Percentiles rank a stretch among this genome's conserved stretches.
Evolutionary conservation across 2,329 filamentous ascomycete genomes (phyloP).

Genomic region (Rhynchosporium agropyri): DNA sequence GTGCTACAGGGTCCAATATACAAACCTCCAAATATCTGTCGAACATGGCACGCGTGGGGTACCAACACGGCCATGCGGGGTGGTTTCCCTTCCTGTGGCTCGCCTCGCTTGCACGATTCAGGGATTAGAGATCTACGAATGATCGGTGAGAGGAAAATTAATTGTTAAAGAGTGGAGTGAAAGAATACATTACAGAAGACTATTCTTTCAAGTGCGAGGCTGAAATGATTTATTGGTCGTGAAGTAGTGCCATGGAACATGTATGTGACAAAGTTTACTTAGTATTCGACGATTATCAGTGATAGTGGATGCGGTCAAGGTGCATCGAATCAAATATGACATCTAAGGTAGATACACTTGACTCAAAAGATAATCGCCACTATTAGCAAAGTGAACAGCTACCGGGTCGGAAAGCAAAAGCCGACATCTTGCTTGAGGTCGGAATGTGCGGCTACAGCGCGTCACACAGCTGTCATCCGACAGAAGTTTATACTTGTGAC

Average conservation of each 20-base stretch:
- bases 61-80: conserved; percentile 30
- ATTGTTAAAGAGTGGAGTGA: not conserved
- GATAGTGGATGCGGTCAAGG: not conserved
- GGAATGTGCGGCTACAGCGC: conserved; percentile 8
- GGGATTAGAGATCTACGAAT: conserved; percentile 9
- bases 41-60: conserved; percentile 34
- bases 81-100: conserved; percentile 8
- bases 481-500: not conserved
- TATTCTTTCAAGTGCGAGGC: not conserved
- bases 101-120: conserved; percentile 15
- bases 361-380: conserved; percentile 13
- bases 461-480: not conserved
- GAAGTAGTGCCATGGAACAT: not conserved
- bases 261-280: not conserved
- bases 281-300: no score
- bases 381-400: conserved; percentile 1
- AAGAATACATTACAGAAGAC: no score
- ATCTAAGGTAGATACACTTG: not conserved
- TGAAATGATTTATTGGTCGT: not conserved
- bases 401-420: not conserved
- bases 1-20: conserved; percentile 2
- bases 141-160: conserved; percentile 7
- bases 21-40: conserved; percentile 12
- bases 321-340: no score
- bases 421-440: not conserved